Base-by-base conservation (phyloP, 345 rosid genomes). In the Murraya paniculata region DNA sequence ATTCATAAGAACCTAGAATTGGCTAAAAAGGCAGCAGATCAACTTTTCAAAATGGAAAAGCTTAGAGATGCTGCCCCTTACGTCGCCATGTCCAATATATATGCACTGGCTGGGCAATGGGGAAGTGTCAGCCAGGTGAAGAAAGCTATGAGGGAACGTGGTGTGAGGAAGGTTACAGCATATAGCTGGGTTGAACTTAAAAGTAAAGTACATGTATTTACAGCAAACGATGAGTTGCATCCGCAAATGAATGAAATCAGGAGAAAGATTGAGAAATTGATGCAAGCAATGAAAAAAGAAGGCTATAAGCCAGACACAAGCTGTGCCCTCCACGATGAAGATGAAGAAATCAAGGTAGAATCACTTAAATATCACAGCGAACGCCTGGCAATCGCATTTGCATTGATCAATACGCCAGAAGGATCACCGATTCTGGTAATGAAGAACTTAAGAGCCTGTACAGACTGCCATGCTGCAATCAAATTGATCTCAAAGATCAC, bases 141-240 rank as follows among this genome's bases (percentile, higher is more conserved):
- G 88, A 91, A 85, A 78, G 94, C 91, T 2, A 91, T 93, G 98
- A 89, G 90, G 69, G 93, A 90, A 35, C 87, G 97, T 0, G 93
- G 98, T 68, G 84, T 95, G 33, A 86, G 81, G 68, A 95, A 95
- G 84, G 86, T 89, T 72, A 82, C 91, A 0, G 99, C 91, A 0
- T 85, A 82, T 76, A 95, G 99, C 82, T 95, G 97, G 99, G 93
- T 93, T 62, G 98, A 95, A 85, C 76, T 93, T 22, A 88, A 80
- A 75, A 88, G 88, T 64, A 84, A 80, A 84, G 82, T 84, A 58
- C 94, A 95, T 62, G 79, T 84, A 41, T 95, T 93, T 82, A 83
- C 91, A 24, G 86, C 94, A 10, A 91, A 91, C 48, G 97, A 93
- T 65, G 80, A 82, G 68, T 68, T 73, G 79, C 98, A 95, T 68